Percentiles rank a stretch among this genome's conserved stretches.
phyloP scores from a whole-genome alignment of 768 basidiomycete species.

The Hydnum rufescens region DNA sequence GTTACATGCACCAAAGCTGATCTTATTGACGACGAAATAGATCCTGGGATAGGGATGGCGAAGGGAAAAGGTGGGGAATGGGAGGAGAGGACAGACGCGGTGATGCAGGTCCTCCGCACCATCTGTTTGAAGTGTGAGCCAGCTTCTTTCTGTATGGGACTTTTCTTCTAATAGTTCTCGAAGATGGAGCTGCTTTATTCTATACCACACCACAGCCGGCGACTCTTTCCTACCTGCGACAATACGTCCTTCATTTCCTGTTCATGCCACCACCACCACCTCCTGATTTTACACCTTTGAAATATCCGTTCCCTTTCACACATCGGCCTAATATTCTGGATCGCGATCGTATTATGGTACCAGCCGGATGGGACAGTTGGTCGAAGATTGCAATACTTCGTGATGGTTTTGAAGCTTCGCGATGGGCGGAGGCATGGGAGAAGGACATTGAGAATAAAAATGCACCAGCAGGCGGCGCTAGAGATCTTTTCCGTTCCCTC shows the following conservation, averaged over 20 bases:
- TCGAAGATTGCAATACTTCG: slow-evolving; percentile 81
- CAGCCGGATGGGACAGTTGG: slow-evolving; percentile 96
- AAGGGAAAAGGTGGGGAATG: slow-evolving; percentile 82
- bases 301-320: slow-evolving; percentile 71
- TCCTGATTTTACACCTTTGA: slow-evolving; percentile 28
- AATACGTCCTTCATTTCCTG: slow-evolving; percentile 66
- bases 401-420: slow-evolving; percentile 75
- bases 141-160: background rate
- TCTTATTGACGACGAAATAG: slow-evolving; percentile 65
- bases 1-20: slow-evolving; percentile 89
- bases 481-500: slow-evolving; percentile 43
- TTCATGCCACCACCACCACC: slow-evolving; percentile 55
- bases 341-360: slow-evolving; percentile 78
- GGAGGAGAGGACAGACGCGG: slow-evolving; percentile 88
- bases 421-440: slow-evolving; percentile 67
- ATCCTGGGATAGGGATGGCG: slow-evolving; percentile 66
- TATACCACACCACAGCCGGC: slow-evolving; percentile 71
- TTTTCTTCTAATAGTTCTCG: background rate
- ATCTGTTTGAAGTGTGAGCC: slow-evolving; percentile 81
- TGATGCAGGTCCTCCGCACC: slow-evolving; percentile 88
- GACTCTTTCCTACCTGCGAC: slow-evolving; percentile 54
- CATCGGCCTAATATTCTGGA: slow-evolving; percentile 84
- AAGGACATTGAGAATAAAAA: slow-evolving; percentile 28
- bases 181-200: slow-evolving; percentile 83
- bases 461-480: slow-evolving; percentile 28